Base-by-base conservation (phyloP, 2,329 filamentous ascomycete species). In the Septoria petroselini region DNA sequence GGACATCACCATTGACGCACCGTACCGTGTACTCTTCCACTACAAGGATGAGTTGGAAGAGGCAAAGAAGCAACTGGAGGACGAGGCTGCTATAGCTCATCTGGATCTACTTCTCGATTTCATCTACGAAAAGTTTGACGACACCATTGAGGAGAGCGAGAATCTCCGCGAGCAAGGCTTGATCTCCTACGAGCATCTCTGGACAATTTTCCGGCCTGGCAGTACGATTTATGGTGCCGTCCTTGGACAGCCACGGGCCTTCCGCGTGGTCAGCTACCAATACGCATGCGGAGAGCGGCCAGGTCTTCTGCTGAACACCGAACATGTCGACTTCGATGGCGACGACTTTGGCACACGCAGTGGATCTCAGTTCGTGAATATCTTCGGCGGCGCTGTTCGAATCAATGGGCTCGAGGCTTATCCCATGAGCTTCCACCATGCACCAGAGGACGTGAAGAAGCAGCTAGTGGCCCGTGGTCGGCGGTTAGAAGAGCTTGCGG, bases 171-270 rank as follows among this genome's bases (percentile, higher is more conserved):
- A 62, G 39, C 53, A 64, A 54, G 60, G 58, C 5, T 34, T 66
- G 31, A 62, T 63, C 42, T 60, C 43, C 3, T 75, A 71, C 49
- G 64, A 70, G 14, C 62, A 69, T 37, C 61, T 76, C 2, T 76
- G 72, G 72, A 73, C 71, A 1, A 60, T 74, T 3, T 74, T 71
- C 50, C 65, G 72, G 27, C 72, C 72, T 2, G 47, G 62, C 49
- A 47, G 48, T 1, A 56, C 62, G 7, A 50, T 66, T 7, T 66
- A 64, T 46, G 54, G 54, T 7, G 50, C 58, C 1, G 57, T 64
- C 4, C 58, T 61, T 21, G 65, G 63, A 2, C 63, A 69, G 30
- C 50, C 58, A 6, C 56, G 67, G 2, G 59, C 66, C 1, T 66
- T 64, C 42, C 60, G 47, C 7, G 58, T 68, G 9, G 34, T 45